These are phyloP conservation scores for Parascedosporium putredinis DNA, from an alignment of 2,329 filamentous ascomycete species.

Conservation along the genomic window DNA sequence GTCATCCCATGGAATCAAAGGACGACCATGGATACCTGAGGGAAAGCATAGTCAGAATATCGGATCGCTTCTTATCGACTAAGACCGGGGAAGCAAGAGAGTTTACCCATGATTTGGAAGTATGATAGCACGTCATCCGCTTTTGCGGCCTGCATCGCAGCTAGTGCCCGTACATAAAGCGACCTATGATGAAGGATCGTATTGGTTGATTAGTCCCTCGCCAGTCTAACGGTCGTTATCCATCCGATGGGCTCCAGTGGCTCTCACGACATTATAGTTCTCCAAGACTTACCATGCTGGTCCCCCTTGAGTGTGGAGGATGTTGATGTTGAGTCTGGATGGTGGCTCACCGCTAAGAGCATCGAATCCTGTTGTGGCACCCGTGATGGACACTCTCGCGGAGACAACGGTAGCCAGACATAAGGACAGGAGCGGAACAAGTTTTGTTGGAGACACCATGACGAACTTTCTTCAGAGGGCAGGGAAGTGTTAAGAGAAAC, in stretches of 20 bases:
- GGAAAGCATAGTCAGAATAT: too few species aligned
- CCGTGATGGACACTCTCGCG: constrained; percentile 21
- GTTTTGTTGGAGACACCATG: neutral
- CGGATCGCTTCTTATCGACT: too few species aligned
- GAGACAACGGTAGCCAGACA: constrained; percentile 2
- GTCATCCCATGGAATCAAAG: constrained; percentile 30
- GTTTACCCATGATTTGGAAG: constrained; percentile 40
- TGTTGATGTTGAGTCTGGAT: constrained; percentile 35
- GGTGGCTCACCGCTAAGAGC: constrained; percentile 29
- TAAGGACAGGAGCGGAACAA: neutral
- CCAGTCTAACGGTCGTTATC: neutral
- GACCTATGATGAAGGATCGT: constrained; percentile 25
- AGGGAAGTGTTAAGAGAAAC: neutral
- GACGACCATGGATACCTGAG: constrained; percentile 30
- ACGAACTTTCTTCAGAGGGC: neutral
- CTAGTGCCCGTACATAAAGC: constrained; percentile 36
- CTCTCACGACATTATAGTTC: neutral
- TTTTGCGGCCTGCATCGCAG: constrained; percentile 29
- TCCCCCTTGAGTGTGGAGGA: constrained; percentile 28
- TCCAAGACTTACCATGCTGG: constrained; percentile 34
- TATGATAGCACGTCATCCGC: constrained; percentile 34
- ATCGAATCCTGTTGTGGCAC: constrained; percentile 26
- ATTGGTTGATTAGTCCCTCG: too few species aligned
- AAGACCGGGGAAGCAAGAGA: too few species aligned
- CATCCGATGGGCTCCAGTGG: neutral